Evolutionary conservation across 495 filamentous ascomycete species (phyloP).

Genomic region (Penicillium turbatum): DNA sequence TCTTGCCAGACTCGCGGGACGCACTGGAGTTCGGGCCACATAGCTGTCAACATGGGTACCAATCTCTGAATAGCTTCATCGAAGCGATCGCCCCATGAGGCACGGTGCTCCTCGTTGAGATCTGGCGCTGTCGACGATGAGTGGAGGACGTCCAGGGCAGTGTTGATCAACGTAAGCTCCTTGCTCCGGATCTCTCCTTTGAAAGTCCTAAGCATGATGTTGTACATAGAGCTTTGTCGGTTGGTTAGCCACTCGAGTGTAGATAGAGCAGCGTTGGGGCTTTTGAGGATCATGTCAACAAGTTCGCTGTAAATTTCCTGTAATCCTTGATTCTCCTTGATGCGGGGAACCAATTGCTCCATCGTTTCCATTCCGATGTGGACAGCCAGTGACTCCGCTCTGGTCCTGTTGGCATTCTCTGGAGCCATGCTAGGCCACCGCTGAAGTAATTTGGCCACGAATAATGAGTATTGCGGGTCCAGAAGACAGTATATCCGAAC

Average conservation of each 20-base stretch:
- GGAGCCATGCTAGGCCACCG: slow-evolving; percentile 38
- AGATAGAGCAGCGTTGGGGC: slow-evolving; percentile 27
- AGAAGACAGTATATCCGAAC: slow-evolving; percentile 77
- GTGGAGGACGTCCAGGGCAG: slow-evolving; percentile 44
- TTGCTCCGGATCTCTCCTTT: slow-evolving; percentile 58
- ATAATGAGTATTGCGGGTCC: slow-evolving; percentile 65
- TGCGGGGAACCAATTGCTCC: slow-evolving; percentile 71
- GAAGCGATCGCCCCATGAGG: slow-evolving; percentile 29
- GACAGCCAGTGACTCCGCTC: slow-evolving; percentile 56
- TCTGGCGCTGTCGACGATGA: slow-evolving; percentile 41
- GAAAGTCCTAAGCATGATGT: slow-evolving; percentile 61
- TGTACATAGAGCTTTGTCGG: slow-evolving; percentile 54
- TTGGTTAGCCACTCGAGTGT: slow-evolving; percentile 61
- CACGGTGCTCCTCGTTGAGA: slow-evolving; percentile 27
- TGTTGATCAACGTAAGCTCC: slow-evolving; percentile 51
- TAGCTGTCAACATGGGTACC: slow-evolving; percentile 46
- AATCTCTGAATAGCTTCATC: slow-evolving; percentile 49
- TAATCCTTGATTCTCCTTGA: slow-evolving; percentile 65
- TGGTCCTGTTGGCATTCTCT: slow-evolving; percentile 47
- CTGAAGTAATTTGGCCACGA: slow-evolving; percentile 58
- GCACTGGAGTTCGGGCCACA: slow-evolving; percentile 53
- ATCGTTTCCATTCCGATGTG: slow-evolving; percentile 68
- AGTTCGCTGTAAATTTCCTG: slow-evolving; percentile 53
- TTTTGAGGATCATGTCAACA: slow-evolving; percentile 44
- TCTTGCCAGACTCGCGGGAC: slow-evolving; percentile 70